Percentiles rank a stretch among this genome's conserved stretches.
Evolutionary conservation across 768 basidiomycete genomes (phyloP).

Genomic region (Amyloporia xantha): DNA sequence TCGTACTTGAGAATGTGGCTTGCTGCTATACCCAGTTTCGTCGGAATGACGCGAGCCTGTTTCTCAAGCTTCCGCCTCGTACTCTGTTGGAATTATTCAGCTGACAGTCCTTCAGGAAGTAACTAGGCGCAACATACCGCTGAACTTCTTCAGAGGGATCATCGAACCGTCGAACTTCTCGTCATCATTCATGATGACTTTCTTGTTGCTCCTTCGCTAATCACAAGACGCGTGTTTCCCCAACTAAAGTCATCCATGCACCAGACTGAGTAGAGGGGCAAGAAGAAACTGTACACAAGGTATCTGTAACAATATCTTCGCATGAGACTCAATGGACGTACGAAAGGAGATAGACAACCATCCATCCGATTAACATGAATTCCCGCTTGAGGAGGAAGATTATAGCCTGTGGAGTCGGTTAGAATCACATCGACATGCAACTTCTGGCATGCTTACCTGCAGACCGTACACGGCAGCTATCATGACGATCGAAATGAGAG

Average conservation of each 20-base stretch:
- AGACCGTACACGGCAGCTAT: slow-evolving; percentile 93
- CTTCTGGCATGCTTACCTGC: too few species aligned
- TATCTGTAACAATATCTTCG: slow-evolving; percentile 30
- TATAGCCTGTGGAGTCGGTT: too few species aligned
- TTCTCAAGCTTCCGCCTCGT: slow-evolving; percentile 92
- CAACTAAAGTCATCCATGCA: slow-evolving; percentile 97
- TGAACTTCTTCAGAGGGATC: slow-evolving; percentile 98
- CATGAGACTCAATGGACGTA: neutral
- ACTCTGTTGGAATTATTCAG: slow-evolving; percentile 46
- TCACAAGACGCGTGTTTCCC: slow-evolving; percentile 88
- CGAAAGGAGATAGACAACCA: slow-evolving; percentile 94
- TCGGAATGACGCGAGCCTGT: slow-evolving; percentile 67
- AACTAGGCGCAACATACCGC: slow-evolving; percentile 49
- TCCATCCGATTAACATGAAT: slow-evolving; percentile 99
- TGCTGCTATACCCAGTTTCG: slow-evolving; percentile 56
- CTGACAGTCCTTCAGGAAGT: slow-evolving; percentile 3
- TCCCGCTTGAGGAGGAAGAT: slow-evolving; percentile 90
- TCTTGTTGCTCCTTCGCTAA: slow-evolving; percentile 90
- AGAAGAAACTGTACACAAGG: slow-evolving; percentile 87
- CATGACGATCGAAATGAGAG: slow-evolving; percentile 82
- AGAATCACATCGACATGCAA: too few species aligned
- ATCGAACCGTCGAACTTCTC: slow-evolving; percentile 97
- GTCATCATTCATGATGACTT: slow-evolving; percentile 91
- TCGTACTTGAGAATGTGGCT: slow-evolving; percentile 42
- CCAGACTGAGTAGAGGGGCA: slow-evolving; percentile 97